These are phyloP conservation scores for Chernovozyma sophiae-reginae DNA, from an alignment of 1,139 yeast genomes.

Conservation along the genomic window DNA sequence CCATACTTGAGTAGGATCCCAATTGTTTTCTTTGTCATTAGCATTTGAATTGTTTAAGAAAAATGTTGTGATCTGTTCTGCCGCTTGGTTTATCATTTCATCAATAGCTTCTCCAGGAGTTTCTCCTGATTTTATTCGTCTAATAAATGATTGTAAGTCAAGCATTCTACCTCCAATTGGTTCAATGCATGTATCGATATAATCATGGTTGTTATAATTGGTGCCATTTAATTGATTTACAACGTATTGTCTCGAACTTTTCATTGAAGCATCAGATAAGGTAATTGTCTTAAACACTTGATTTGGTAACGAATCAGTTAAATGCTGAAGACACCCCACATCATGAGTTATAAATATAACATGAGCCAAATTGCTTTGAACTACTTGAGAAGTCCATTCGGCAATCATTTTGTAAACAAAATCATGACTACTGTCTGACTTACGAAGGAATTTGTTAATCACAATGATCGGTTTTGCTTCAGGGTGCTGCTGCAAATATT, in stretches of 20 bases:
- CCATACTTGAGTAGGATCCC: constrained; percentile 89
- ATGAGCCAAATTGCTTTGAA: constrained; percentile 80
- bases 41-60: constrained; percentile 47
- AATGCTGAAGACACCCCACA: constrained; percentile 65
- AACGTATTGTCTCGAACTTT: constrained; percentile 70
- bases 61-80: constrained; percentile 83
- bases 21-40: constrained; percentile 32
- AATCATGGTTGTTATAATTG: constrained; percentile 21
- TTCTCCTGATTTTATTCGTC: constrained; percentile 88
- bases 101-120: constrained; percentile 67
- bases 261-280: constrained; percentile 75
- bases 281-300: constrained; percentile 76
- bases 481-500: constrained; percentile 80
- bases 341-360: constrained; percentile 86
- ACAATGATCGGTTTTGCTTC: constrained; percentile 85
- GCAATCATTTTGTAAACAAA: constrained; percentile 75
- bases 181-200: constrained; percentile 52
- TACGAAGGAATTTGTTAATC: constrained; percentile 63
- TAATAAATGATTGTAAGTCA: constrained; percentile 83
- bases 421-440: constrained; percentile 53
- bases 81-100: constrained; percentile 79
- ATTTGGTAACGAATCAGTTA: constrained; percentile 73
- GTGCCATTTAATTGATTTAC: constrained; percentile 45
- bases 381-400: constrained; percentile 82
- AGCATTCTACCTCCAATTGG: constrained; percentile 95